Conservation (phyloP, 805 yeast genomes). For the Wickerhamomyces chaumierensis region DNA sequence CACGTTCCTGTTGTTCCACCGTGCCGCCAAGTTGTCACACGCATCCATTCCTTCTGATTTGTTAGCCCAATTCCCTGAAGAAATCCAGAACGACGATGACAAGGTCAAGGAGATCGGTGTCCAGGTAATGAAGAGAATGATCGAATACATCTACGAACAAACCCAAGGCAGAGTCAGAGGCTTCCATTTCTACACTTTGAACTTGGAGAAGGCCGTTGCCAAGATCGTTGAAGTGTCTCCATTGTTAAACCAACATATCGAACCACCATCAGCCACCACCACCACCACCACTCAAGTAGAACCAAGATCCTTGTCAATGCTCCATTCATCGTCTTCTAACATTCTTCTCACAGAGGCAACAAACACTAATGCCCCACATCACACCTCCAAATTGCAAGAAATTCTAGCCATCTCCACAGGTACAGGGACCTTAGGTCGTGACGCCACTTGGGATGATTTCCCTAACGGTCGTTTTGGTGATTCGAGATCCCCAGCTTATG, state of each 20-base stretch:
- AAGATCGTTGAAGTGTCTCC: conserved; percentile 60
- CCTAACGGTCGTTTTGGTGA: conserved; percentile 95
- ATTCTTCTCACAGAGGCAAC: background rate
- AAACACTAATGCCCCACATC: background rate
- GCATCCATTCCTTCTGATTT: conserved; percentile 64
- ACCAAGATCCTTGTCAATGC: background rate
- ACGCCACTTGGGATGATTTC: conserved; percentile 95
- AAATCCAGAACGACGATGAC: conserved; percentile 60
- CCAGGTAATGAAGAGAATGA: conserved; percentile 52
- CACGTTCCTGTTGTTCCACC: conserved; percentile 67
- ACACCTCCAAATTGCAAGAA: conserved; percentile 33
- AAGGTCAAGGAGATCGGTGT: conserved; percentile 76
- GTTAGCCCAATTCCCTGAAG: conserved; percentile 40
- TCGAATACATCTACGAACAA: conserved; percentile 40
- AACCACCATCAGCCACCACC: conserved; percentile 15
- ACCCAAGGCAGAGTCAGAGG: conserved; percentile 59
- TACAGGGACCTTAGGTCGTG: conserved; percentile 73
- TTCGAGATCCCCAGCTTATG: conserved; percentile 91
- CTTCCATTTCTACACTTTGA: conserved; percentile 86
- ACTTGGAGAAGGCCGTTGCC: conserved; percentile 86
- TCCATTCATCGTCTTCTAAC: background rate
- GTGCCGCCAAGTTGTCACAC: conserved; percentile 84
- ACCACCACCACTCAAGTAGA: too few relatives aligned
- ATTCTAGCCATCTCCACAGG: conserved; percentile 75
- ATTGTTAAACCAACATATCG: conserved; percentile 37